Evolutionary conservation across 306 rosid species (phyloP).

Genomic region (Spatholobus suberectus): DNA sequence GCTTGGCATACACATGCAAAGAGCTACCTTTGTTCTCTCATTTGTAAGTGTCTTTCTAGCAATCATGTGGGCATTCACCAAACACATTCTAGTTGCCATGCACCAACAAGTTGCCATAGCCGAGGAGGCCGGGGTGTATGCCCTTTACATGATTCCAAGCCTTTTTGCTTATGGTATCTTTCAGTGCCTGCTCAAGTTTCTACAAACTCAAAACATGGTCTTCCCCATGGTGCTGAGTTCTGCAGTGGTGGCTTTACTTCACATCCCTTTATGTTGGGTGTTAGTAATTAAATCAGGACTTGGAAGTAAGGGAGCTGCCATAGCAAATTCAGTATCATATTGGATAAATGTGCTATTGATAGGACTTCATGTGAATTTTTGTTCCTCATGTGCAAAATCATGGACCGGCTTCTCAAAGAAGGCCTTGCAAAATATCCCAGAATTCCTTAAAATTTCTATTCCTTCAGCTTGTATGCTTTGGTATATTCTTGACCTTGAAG

Average conservation of each 20-base stretch:
- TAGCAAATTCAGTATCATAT: slow-evolving; percentile 58
- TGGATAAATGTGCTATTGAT: slow-evolving; percentile 64
- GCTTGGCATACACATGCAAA: slow-evolving; percentile 64
- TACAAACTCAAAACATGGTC: slow-evolving; percentile 55
- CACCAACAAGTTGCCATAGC: slow-evolving; percentile 57
- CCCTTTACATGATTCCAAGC: slow-evolving; percentile 58
- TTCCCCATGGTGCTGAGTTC: slow-evolving; percentile 53
- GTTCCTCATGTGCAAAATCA: slow-evolving; percentile 55
- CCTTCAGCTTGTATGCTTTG: slow-evolving; percentile 79
- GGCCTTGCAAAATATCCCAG: slow-evolving; percentile 50
- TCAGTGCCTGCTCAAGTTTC: slow-evolving; percentile 60
- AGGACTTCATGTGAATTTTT: slow-evolving; percentile 60
- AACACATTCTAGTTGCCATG: slow-evolving; percentile 55
- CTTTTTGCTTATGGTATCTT: slow-evolving; percentile 56
- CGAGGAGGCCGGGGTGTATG: slow-evolving; percentile 58
- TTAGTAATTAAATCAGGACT: slow-evolving; percentile 56
- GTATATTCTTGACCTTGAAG: slow-evolving; percentile 40
- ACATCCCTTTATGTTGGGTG: slow-evolving; percentile 55
- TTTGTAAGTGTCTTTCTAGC: slow-evolving; percentile 51
- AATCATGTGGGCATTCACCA: slow-evolving; percentile 48
- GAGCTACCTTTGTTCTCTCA: slow-evolving; percentile 55
- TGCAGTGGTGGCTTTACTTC: slow-evolving; percentile 48
- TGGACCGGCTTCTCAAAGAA: slow-evolving; percentile 64
- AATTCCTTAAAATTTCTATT: slow-evolving; percentile 58
- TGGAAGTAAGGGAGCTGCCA: slow-evolving; percentile 60